These are phyloP conservation scores for Panellus pusillus DNA, from an alignment of 768 basidiomycete species.

Conservation along the genomic window DNA sequence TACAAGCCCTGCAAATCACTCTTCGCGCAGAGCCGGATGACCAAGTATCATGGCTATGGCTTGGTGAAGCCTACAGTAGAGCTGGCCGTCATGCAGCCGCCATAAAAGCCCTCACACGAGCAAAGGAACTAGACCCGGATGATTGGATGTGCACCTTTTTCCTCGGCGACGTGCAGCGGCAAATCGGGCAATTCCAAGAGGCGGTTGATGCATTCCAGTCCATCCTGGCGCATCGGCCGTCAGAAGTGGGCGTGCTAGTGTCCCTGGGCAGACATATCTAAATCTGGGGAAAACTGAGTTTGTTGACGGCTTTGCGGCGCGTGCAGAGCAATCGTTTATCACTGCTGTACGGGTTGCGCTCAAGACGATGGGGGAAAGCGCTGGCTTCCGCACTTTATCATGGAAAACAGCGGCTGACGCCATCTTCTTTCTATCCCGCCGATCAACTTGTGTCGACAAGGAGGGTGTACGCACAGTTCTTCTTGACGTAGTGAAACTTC, in stretches of 20 bases:
- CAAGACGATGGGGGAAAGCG: constrained; percentile 45
- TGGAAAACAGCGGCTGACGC: constrained; percentile 90
- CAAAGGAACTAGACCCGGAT: constrained; percentile 67
- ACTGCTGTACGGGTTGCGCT: constrained; percentile 56
- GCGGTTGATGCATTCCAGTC: constrained; percentile 66
- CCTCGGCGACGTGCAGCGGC: constrained; percentile 80
- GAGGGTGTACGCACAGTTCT: constrained; percentile 35
- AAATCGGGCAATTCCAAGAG: constrained; percentile 72
- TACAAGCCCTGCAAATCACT: constrained; percentile 84
- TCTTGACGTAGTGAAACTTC: constrained; percentile 34
- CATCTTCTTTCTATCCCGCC: constrained; percentile 60
- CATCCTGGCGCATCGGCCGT: constrained; percentile 55
- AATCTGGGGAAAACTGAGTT: constrained; percentile 68
- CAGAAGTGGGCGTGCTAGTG: constrained; percentile 71
- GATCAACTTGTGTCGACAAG: constrained; percentile 49
- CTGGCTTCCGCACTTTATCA: constrained; percentile 66
- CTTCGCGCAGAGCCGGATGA: constrained; percentile 79
- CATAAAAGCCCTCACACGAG: constrained; percentile 79
- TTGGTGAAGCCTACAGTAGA: constrained; percentile 89
- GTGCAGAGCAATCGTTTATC: constrained; percentile 75
- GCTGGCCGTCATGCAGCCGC: constrained; percentile 89
- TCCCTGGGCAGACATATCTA: constrained; percentile 74
- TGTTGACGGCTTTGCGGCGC: constrained; percentile 64
- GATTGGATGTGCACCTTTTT: constrained; percentile 87
- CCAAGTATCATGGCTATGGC: constrained; percentile 79